Percentiles rank a stretch among this genome's conserved stretches.
Conservation (phyloP, 805 yeast species). For the Metschnikowia reukaufii region DNA sequence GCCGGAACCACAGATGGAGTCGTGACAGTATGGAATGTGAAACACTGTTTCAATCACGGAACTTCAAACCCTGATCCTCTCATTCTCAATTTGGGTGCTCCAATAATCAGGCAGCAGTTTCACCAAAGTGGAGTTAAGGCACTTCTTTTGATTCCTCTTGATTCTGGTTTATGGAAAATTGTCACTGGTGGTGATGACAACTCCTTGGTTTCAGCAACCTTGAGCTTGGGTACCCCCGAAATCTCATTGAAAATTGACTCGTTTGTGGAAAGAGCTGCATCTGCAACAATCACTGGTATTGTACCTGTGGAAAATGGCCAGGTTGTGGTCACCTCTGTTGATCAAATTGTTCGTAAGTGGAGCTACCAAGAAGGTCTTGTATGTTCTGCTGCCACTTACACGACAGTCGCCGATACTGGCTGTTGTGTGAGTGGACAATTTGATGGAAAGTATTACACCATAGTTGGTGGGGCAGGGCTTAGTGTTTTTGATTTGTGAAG, state of each 20-base stretch:
- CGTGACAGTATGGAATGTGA: slow-evolving; percentile 59
- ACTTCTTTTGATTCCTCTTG: slow-evolving; percentile 33
- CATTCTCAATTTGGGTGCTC: slow-evolving; percentile 22
- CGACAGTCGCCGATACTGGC: slow-evolving; percentile 92
- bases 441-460: slow-evolving; percentile 31
- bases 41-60: slow-evolving; percentile 16
- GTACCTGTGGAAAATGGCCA: slow-evolving; percentile 26
- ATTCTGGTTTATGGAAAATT: slow-evolving; percentile 28
- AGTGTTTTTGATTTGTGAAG: slow-evolving; percentile 36
- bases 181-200: slow-evolving; percentile 95
- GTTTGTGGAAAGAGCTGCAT: slow-evolving; percentile 62
- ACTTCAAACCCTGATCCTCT: background rate
- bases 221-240: slow-evolving; percentile 3
- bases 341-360: slow-evolving; percentile 78
- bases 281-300: slow-evolving; percentile 81
- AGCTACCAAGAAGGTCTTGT: slow-evolving; percentile 25
- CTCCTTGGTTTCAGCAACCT: slow-evolving; percentile 44
- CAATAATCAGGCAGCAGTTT: slow-evolving; percentile 46
- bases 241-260: slow-evolving; percentile 26
- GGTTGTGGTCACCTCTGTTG: slow-evolving; percentile 71
- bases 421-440: slow-evolving; percentile 47
- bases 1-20: slow-evolving; percentile 82
- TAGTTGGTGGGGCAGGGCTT: slow-evolving; percentile 85
- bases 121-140: slow-evolving; percentile 89
- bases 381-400: slow-evolving; percentile 48